Conservation (phyloP, 176 grass and related monocot species). For the Secale cereale region DNA sequence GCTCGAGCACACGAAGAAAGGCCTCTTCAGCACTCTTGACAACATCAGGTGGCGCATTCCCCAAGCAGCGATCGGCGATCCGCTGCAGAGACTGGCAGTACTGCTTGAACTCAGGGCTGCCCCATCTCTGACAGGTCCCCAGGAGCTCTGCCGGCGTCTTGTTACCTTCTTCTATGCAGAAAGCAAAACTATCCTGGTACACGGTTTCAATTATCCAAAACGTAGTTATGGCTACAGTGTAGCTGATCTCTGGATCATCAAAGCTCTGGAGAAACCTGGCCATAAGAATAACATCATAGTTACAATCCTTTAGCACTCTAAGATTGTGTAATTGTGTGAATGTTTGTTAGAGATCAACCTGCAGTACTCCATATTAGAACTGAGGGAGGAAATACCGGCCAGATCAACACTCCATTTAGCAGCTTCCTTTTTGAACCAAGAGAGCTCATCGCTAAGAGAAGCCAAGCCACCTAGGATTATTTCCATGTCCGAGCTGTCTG, state of each 20-base stretch:
- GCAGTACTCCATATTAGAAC: constrained; percentile 68
- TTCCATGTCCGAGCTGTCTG: constrained; percentile 71
- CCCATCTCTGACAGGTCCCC: constrained; percentile 80
- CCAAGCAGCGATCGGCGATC: constrained; percentile 62
- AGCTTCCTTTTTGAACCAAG: constrained; percentile 82
- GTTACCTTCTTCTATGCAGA: constrained; percentile 58
- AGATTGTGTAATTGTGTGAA: neutral
- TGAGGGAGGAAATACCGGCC: constrained; percentile 43
- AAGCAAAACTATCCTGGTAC: constrained; percentile 85
- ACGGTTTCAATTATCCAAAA: constrained; percentile 92
- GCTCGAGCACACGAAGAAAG: constrained; percentile 59
- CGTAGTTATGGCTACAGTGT: constrained; percentile 45
- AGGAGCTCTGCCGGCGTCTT: constrained; percentile 61
- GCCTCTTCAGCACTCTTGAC: constrained; percentile 57
- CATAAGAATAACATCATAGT: neutral
- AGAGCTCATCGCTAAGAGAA: constrained; percentile 59
- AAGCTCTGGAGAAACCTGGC: constrained; percentile 74
- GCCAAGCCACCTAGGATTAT: constrained; percentile 62
- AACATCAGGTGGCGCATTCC: constrained; percentile 43
- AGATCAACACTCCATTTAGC: constrained; percentile 66
- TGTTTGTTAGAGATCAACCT: constrained; percentile 33
- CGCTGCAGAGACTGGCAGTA: constrained; percentile 74
- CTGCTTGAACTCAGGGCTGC: constrained; percentile 56
- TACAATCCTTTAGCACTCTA: neutral
- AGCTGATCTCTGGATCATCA: constrained; percentile 52